phyloP scores from a whole-genome alignment of 2,329 filamentous ascomycete genomes.

The Aspergillus ustus region DNA sequence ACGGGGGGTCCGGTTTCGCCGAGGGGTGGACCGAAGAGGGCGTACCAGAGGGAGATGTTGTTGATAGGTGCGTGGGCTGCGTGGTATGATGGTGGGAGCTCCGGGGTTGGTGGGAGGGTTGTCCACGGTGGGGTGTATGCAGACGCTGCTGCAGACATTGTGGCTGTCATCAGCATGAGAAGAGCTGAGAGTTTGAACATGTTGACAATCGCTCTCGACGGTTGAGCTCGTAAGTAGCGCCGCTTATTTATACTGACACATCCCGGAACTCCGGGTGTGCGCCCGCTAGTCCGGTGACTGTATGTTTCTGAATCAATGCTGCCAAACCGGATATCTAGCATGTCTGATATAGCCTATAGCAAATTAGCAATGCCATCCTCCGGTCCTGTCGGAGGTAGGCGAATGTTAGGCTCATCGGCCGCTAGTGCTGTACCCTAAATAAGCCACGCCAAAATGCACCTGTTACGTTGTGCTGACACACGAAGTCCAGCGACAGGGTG shows the following conservation, averaged over 20 bases:
- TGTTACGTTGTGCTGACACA: no score
- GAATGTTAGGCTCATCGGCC: neutral
- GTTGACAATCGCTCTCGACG: neutral
- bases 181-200: neutral
- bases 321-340: neutral
- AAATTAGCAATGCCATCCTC: neutral
- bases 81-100: neutral
- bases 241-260: neutral
- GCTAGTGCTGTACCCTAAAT: neutral
- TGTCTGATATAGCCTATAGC: neutral
- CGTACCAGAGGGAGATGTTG: conserved; percentile 1
- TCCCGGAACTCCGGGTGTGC: neutral
- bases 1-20: neutral
- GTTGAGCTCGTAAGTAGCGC: neutral
- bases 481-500: no score
- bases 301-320: neutral
- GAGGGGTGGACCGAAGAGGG: neutral
- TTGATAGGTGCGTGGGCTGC: neutral
- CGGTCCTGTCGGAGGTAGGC: neutral
- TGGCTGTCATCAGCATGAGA: neutral
- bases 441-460: neutral
- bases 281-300: neutral
- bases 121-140: neutral
- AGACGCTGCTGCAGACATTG: neutral
- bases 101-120: neutral